Evolutionary conservation across 495 filamentous ascomycete genomes (phyloP), one percentile per base, ranked within the genome.

Genomic region (Cladorrhinum samala): DNA sequence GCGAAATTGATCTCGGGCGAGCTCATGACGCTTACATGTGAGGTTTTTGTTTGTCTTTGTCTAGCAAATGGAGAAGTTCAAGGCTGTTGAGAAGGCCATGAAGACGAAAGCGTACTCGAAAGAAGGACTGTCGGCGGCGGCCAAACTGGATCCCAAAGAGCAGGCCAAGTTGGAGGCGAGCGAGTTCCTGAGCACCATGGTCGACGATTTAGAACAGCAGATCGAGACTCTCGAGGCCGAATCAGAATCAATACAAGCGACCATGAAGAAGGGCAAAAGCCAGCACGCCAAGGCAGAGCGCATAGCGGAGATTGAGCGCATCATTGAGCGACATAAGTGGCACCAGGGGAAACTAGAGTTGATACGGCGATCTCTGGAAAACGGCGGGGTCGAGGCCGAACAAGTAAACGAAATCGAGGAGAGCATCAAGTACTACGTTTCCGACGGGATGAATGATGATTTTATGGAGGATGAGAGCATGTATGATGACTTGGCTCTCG

Each of bases 1-100:
- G n/a, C n/a, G n/a, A n/a, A n/a, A n/a, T n/a, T n/a, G n/a, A n/a
- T n/a, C n/a, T n/a, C n/a, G n/a, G n/a, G n/a, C n/a, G 7, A 25
- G 45, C 24, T n/a, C 21, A 25, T 24, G 21, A 14, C 24, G 43
- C 61, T 58, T 33, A 52, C 58, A 43, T 45, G 23, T 47, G 24
- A 13, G 14, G 11, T 27, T 25, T 8, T 1, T 30, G 9, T 24
- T 42, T 33, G 27, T 33, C 11, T 50, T 47, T 69, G 54, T 68
- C 61, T 72, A 96, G 94, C 89, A 95, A 84, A 98, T 98, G 93
- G 93, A 98, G 72, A 88, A 88, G 62, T 98, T 98, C 82, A 98
- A 98, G 77, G 91, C 90, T 20, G 93, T 98, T n/a, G 93, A 98
- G 73, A 98, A 98, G 76, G 93, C 96, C 68, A 97, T 98, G 92